Conservation (phyloP, 345 rosid species). For the Sisymbrium altissimum region DNA sequence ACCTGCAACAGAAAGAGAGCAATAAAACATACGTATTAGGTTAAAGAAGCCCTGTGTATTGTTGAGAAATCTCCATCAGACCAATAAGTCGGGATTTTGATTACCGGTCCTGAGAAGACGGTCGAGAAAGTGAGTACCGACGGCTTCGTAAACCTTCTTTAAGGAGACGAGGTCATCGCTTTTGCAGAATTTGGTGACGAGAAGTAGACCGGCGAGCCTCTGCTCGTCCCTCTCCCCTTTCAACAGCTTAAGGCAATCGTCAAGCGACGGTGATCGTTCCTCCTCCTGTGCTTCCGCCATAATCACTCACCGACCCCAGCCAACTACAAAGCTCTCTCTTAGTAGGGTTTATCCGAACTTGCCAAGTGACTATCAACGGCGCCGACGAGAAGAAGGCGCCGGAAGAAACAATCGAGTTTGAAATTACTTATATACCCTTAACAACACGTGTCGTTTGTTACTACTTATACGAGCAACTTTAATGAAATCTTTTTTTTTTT, state of each 20-base stretch:
- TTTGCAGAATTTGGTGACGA: slow-evolving; percentile 74
- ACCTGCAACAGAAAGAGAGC: slow-evolving; percentile 27
- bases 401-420: not conserved
- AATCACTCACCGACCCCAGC: not conserved
- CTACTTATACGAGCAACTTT: no score
- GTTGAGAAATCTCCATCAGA: not conserved
- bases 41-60: no score
- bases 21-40: no score
- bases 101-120: slow-evolving; percentile 79
- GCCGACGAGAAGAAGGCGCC: slow-evolving; percentile 6
- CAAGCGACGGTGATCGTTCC: slow-evolving; percentile 50
- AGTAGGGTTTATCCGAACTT: slow-evolving; percentile 17
- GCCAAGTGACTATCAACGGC: slow-evolving; percentile 8
- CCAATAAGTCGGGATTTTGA: not conserved
- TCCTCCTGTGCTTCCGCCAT: slow-evolving; percentile 33
- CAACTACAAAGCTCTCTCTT: not conserved
- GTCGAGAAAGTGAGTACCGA: slow-evolving; percentile 62
- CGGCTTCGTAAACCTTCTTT: slow-evolving; percentile 56
- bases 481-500: no score
- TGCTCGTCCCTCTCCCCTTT: slow-evolving; percentile 93
- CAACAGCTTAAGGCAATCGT: slow-evolving; percentile 72
- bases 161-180: slow-evolving; percentile 58
- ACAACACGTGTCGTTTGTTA: not conserved
- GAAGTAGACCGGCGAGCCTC: slow-evolving; percentile 77
- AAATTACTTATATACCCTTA: slow-evolving; percentile 2